Conservation (phyloP, 352 stramenopile species). For the Phytophthora capsici region DNA sequence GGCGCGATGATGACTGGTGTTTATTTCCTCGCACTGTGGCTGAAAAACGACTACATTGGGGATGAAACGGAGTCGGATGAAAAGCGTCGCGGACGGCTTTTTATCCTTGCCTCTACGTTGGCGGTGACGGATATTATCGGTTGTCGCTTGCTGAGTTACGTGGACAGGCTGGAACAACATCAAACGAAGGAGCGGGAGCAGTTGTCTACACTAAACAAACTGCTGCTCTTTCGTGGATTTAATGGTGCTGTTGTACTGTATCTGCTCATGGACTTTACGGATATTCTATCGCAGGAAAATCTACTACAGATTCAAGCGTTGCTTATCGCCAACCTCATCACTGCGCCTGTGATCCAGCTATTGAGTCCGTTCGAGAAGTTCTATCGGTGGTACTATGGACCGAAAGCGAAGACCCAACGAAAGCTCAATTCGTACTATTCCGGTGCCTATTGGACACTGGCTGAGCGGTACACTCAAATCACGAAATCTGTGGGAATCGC, state of each 20-base stretch:
- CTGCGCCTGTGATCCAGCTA: constrained; percentile 68
- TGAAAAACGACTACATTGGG: constrained; percentile 48
- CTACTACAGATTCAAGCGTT: constrained; percentile 78
- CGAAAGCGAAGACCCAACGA: constrained; percentile 68
- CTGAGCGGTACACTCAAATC: constrained; percentile 73
- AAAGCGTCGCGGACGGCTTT: constrained; percentile 51
- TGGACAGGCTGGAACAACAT: constrained; percentile 62
- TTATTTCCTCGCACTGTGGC: constrained; percentile 51
- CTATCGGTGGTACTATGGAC: constrained; percentile 48
- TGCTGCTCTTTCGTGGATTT: constrained; percentile 74
- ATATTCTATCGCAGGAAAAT: constrained; percentile 71
- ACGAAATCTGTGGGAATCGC: constrained; percentile 70
- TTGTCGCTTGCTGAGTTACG: constrained; percentile 67
- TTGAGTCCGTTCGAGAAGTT: constrained; percentile 62
- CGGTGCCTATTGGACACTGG: constrained; percentile 69
- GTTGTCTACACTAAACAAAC: constrained; percentile 81
- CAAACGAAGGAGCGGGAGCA: constrained; percentile 76
- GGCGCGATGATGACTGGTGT: constrained; percentile 57
- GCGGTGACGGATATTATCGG: constrained; percentile 65
- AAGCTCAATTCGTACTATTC: constrained; percentile 84
- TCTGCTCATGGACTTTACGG: constrained; percentile 75
- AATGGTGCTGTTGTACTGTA: constrained; percentile 83
- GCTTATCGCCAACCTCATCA: constrained; percentile 80
- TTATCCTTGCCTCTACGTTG: constrained; percentile 59
- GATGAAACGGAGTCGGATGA: constrained; percentile 28